These are phyloP conservation scores for Umbilicus rupestris DNA, from an alignment of 164 flowering plant species.

Conservation along the genomic window DNA sequence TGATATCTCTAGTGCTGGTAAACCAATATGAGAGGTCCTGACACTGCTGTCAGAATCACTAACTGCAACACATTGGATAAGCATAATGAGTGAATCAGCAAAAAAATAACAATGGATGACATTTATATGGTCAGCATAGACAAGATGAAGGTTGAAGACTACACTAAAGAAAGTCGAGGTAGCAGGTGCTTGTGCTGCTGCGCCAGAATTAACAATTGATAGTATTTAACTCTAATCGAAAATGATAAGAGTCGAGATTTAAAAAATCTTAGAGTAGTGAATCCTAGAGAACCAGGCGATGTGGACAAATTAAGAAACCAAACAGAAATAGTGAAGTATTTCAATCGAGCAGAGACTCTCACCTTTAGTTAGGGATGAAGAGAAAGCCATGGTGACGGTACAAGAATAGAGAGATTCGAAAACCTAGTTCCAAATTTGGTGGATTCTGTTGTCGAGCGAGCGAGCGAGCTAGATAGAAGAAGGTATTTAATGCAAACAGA, in stretches of 20 bases:
- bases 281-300: too few relatives aligned
- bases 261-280: too few relatives aligned
- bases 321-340: background rate
- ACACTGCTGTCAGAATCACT: constrained; percentile 15
- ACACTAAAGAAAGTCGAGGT: too few relatives aligned
- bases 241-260: too few relatives aligned
- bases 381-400: background rate
- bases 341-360: background rate
- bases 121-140: too few relatives aligned
- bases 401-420: background rate
- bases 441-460: background rate
- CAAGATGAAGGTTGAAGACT: too few relatives aligned
- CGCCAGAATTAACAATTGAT: too few relatives aligned
- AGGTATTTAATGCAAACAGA: background rate
- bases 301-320: too few relatives aligned
- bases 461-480: background rate
- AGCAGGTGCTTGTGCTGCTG: too few relatives aligned
- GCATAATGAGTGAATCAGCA: background rate
- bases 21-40: constrained; percentile 35
- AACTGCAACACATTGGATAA: background rate
- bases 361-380: background rate
- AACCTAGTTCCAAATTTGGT: background rate
- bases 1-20: constrained; percentile 66
- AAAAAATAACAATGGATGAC: background rate
- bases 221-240: too few relatives aligned